These are phyloP conservation scores for Tillandsia leiboldiana DNA, from an alignment of 176 grass and related monocot genomes.

Conservation along the genomic window DNA sequence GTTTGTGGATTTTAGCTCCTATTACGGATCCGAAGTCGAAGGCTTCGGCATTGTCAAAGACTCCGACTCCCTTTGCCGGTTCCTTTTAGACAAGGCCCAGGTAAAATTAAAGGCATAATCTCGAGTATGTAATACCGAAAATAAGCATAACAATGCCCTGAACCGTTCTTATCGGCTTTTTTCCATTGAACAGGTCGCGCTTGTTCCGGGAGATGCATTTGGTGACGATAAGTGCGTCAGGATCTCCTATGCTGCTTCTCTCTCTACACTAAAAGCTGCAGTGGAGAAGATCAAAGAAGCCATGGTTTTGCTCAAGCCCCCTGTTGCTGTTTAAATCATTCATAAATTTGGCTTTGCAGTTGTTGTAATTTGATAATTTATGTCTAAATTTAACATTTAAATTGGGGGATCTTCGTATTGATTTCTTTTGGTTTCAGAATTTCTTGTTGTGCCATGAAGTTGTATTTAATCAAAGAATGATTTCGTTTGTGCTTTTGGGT, in stretches of 20 bases:
- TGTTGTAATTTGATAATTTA: not conserved
- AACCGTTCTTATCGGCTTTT: constrained; percentile 1
- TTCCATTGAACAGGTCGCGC: constrained; percentile 47
- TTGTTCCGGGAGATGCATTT: constrained; percentile 84
- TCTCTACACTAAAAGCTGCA: constrained; percentile 60
- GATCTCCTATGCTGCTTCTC: constrained; percentile 78
- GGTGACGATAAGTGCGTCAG: constrained; percentile 78
- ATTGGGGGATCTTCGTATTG: no score
- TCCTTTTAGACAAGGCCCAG: constrained; percentile 79
- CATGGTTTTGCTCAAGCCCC: constrained; percentile 46
- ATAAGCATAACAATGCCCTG: not conserved
- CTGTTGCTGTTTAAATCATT: constrained; percentile 39
- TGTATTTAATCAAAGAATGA: no score
- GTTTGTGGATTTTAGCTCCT: constrained; percentile 85
- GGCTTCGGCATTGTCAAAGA: constrained; percentile 60
- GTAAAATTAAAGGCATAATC: constrained; percentile 20
- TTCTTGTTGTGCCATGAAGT: no score
- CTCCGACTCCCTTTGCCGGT: constrained; percentile 77
- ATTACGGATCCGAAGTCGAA: constrained; percentile 72
- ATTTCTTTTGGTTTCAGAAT: no score
- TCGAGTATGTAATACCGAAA: constrained; percentile 1
- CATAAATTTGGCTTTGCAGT: not conserved
- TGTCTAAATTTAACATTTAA: no score
- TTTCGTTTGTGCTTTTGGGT: no score
- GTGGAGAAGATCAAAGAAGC: constrained; percentile 72